Evolutionary conservation across 1,284 basidiomycete species (phyloP), one percentile per base, ranked within the genome.

Genomic region (Puccinia hordei): DNA sequence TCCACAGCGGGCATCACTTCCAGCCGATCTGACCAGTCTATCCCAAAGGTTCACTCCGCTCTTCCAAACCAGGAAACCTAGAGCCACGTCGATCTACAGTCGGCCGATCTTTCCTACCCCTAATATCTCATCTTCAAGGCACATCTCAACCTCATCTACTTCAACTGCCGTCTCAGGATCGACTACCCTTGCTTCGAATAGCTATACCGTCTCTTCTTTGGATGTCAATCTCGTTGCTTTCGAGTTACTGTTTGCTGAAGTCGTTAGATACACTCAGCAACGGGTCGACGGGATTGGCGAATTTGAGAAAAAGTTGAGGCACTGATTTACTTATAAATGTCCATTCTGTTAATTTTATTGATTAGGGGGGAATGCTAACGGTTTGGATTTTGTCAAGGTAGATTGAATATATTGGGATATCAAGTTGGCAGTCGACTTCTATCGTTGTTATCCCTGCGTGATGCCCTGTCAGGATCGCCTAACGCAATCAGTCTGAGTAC

Each of bases 231-330:
- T 91, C 1, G 89, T 91, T 2, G 91, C 93, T 0, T 95, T 93
- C n/a, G n/a, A n/a, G n/a, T n/a, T n/a, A n/a, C 88, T 97, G 82
- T 94, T 97, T 86, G 92, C 92, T 10, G 94, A 97, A 86, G 88
- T 95, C 27, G 91, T 98, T 0, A 91, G 94, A 85, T 99, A 99
- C 86, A 95, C 93, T 0, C 96, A 99, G 87, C 94, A 92, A 84
- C 89, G 94, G 74, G 96, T 98, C 76, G 91, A 90, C 83, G 96
- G 95, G 12, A 95, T 99, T 81, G 91, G 93, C 84, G 96, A 99
- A 85, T 89, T 99, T 80, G 97, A 99, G 87, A 89, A 92, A 83
- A 88, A 90, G 91, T 91, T 80, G 71, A 85, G 15, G 38, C 38
- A 41, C 38, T 17, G 24, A 13, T 41, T 41, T 41, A 12, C 4